phyloP scores from a whole-genome alignment of 2,329 filamentous ascomycete genomes.

The Coniochaeta ligniaria region DNA sequence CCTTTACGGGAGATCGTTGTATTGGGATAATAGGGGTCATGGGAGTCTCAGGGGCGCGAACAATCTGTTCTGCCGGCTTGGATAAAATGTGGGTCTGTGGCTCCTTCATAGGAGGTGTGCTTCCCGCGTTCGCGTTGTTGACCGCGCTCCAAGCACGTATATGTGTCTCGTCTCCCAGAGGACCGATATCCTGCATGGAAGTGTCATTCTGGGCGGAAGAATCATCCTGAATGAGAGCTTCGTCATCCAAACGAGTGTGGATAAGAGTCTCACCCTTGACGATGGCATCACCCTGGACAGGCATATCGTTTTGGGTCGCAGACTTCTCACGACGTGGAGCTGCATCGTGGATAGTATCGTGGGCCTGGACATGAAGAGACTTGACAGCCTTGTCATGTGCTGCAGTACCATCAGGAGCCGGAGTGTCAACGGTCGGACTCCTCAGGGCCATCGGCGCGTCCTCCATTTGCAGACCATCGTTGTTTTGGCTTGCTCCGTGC shows the following conservation, averaged over 20 bases:
- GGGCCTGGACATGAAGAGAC: background rate
- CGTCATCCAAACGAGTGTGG: background rate
- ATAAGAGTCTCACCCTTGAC: background rate
- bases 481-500: background rate
- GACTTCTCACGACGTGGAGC: background rate
- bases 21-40: background rate
- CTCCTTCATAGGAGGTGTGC: background rate
- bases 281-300: background rate
- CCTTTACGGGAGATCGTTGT: background rate
- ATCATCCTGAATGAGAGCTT: background rate
- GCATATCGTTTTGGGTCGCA: background rate
- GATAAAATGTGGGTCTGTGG: background rate
- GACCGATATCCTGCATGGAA: background rate
- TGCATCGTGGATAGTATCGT: background rate
- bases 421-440: too few relatives aligned
- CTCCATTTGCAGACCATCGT: background rate
- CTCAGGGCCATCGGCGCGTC: background rate
- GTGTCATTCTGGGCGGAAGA: background rate
- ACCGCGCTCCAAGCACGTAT: background rate
- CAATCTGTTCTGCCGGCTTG: background rate
- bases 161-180: background rate
- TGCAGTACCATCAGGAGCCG: background rate
- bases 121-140: background rate
- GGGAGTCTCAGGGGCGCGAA: background rate
- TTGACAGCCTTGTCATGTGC: background rate